Conservation (phyloP, 2,329 filamentous ascomycete species). For the Stagonosporopsis chrysanthemi region DNA sequence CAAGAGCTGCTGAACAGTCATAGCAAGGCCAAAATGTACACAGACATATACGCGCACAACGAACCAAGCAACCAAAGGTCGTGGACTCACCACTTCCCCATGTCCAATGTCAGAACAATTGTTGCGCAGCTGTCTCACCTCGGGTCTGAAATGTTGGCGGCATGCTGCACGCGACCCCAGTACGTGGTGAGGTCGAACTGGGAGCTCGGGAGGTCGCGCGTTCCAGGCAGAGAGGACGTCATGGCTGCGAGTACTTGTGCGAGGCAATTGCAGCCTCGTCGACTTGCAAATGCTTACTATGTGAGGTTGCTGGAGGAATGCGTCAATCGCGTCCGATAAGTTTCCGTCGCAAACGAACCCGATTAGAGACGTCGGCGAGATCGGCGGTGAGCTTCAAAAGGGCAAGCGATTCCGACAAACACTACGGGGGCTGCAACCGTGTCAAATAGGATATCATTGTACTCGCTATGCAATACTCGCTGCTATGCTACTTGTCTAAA, state of each 20-base stretch:
- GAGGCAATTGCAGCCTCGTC: conserved; percentile 3
- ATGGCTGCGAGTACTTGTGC: conserved; percentile 48
- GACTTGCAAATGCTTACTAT: conserved; percentile 2
- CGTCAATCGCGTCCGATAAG: background rate
- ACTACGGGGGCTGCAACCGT: background rate
- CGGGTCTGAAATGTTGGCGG: conserved; percentile 89
- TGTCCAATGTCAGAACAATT: conserved; percentile 4
- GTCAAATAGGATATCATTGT: background rate
- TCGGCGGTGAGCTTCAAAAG: conserved; percentile 14
- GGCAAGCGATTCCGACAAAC: conserved; percentile 4
- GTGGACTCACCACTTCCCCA: conserved; percentile 49
- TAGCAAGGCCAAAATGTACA: background rate
- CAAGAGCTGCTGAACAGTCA: background rate
- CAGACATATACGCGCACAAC: background rate
- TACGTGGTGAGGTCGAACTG: conserved; percentile 94
- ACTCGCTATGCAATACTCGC: conserved; percentile 1
- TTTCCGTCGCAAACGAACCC: background rate
- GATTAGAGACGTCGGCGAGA: conserved; percentile 3
- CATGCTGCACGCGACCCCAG: conserved; percentile 91
- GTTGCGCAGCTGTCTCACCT: conserved; percentile 70
- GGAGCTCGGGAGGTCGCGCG: conserved; percentile 85
- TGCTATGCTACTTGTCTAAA: conserved; percentile 1
- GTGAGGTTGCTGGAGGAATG: background rate
- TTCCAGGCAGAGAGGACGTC: conserved; percentile 69
- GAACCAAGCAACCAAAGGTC: conserved; percentile 28